These are phyloP conservation scores for Zopfochytrium polystomum DNA, from an alignment of 371 early-diverging fungal genomes.

Conservation along the genomic window DNA sequence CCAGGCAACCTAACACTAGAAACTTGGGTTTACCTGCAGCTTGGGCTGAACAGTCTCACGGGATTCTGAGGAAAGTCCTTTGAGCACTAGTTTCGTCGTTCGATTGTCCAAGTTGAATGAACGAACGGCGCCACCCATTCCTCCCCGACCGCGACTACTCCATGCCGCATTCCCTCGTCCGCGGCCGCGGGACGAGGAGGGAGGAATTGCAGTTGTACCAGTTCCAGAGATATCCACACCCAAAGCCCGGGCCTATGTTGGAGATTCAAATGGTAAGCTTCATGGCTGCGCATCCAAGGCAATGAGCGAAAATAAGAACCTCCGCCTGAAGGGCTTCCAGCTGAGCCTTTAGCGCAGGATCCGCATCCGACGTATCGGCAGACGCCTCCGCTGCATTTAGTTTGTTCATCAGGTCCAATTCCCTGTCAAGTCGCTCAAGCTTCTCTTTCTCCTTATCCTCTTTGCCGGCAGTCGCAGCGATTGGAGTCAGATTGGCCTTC, in stretches of 20 bases:
- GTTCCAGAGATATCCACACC: constrained; percentile 43
- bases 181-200: constrained; percentile 54
- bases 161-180: constrained; percentile 28
- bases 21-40: constrained; percentile 43
- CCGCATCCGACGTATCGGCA: constrained; percentile 32
- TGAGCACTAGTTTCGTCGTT: constrained; percentile 60
- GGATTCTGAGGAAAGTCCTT: constrained; percentile 49
- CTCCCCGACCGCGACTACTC: constrained; percentile 23
- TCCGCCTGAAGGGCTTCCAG: constrained; percentile 65
- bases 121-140: constrained; percentile 21
- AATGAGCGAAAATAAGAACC: constrained; percentile 38
- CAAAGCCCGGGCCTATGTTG: constrained; percentile 33
- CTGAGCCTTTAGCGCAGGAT: constrained; percentile 55
- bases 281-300: neutral
- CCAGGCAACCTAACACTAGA: neutral
- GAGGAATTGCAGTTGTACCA: constrained; percentile 14
- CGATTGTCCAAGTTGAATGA: constrained; percentile 64
- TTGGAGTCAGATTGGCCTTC: constrained; percentile 17
- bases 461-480: constrained; percentile 28
- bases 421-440: constrained; percentile 46
- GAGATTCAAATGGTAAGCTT: constrained; percentile 7
- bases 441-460: constrained; percentile 25
- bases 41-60: constrained; percentile 52
- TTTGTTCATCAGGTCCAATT: constrained; percentile 43
- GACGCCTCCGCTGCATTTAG: constrained; percentile 9